A percentile compares a stretch with the other conserved stretches of the same genome.
Evolutionary conservation across 2,329 filamentous ascomycete species (phyloP).

Genomic region (Aspergillus novofumigatus): DNA sequence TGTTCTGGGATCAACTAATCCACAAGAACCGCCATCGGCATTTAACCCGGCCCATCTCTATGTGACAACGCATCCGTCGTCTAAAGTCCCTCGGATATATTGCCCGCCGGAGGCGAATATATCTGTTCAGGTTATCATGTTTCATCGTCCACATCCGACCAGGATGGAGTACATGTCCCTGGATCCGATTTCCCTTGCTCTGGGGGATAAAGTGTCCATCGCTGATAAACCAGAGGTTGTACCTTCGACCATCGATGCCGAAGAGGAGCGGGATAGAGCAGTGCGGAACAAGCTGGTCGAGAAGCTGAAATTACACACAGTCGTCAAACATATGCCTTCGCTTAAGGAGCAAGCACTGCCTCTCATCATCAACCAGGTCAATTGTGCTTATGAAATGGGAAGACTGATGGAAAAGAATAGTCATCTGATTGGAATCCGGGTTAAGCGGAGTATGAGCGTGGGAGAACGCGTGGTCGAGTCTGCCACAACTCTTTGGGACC

Average conservation of each 20-base stretch:
- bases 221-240: constrained; percentile 30
- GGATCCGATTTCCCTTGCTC: constrained; percentile 78
- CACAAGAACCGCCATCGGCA: constrained; percentile 41
- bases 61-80: constrained; percentile 50
- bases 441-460: constrained; percentile 82
- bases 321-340: constrained; percentile 70
- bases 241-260: constrained; percentile 61
- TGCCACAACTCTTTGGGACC: constrained; percentile 78
- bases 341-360: constrained; percentile 77
- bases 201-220: constrained; percentile 64
- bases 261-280: constrained; percentile 65
- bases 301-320: constrained; percentile 84
- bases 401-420: constrained; percentile 84
- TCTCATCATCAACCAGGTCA: constrained; percentile 86
- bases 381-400: constrained; percentile 90
- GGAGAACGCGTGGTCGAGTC: constrained; percentile 93
- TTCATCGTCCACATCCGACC: constrained; percentile 76
- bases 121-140: constrained; percentile 82
- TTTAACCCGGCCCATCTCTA: constrained; percentile 69
- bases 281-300: constrained; percentile 67
- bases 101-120: constrained; percentile 62
- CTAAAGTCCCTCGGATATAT: constrained; percentile 64
- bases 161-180: constrained; percentile 97
- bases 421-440: constrained; percentile 73
- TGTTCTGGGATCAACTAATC: constrained; percentile 80